Evolutionary conservation across 2,329 filamentous ascomycete genomes (phyloP), one percentile per base, ranked within the genome.

Genomic region (Daldinia eschscholtzii): DNA sequence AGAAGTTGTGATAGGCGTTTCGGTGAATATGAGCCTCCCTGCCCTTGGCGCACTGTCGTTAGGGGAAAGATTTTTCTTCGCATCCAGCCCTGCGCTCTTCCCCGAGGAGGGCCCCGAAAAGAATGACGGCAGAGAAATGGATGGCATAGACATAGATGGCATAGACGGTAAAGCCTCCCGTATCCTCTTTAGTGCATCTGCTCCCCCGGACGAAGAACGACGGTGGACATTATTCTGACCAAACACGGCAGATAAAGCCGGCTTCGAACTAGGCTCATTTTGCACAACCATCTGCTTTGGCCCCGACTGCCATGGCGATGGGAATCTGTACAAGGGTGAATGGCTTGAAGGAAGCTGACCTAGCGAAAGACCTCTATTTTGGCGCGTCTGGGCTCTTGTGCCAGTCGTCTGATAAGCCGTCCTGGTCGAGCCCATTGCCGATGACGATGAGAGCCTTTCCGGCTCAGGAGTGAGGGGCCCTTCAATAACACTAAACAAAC

Each of bases 131-230:
- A 87, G 77, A 0, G 85, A 86, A 37, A 88, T 80, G 5, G 87
- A 89, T 0, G 87, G 86, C 20, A 70, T 80, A 3, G 87, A 88
- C 15, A 89, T 80, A 3, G 87, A 88, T 0, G 48, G 48, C 48
- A 53, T 53, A 3, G 48, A 89, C 1, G 88, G 87, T 7, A 90
- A 76, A 0, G 84, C 87, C 67, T 85, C 88, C 48, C 86, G 86
- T 48, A 90, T 76, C 70, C 82, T 86, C 75, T 84, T 88, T 28
- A 90, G 75, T 4, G 87, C 85, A 61, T 89, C 88, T 37, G 86
- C 82, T 13, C 88, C 85, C 2, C 83, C 83, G 1, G 88, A 90
- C 15, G 83, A 82, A 18, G 88, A 86, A 20, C 88, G 81, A 12
- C 81, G 79, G 50, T 83, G 82, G 57, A 86, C 81, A 7, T 78